These are phyloP conservation scores for Potentilla sterilis DNA, from an alignment of 306 rosid genomes.

Conservation along the genomic window DNA sequence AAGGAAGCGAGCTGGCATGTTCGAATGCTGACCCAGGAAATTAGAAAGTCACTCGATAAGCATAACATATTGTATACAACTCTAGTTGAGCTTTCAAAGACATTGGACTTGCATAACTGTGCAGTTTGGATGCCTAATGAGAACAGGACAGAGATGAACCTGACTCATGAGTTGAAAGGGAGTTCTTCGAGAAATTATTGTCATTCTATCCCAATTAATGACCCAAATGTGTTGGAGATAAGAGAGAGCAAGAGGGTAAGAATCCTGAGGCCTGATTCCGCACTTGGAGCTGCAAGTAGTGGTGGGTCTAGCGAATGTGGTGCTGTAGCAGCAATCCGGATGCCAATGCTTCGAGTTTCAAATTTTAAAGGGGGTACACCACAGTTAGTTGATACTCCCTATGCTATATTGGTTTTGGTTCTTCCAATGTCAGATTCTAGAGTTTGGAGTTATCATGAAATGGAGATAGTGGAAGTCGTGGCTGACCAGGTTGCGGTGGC, in stretches of 20 bases:
- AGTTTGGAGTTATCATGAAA: slow-evolving; percentile 55
- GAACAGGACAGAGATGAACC: slow-evolving; percentile 50
- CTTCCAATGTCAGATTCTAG: slow-evolving; percentile 47
- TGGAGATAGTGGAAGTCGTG: slow-evolving; percentile 78
- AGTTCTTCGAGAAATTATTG: slow-evolving; percentile 26
- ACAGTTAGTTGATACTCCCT: slow-evolving; percentile 57
- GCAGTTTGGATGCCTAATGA: slow-evolving; percentile 86
- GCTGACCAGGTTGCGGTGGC: slow-evolving; percentile 94
- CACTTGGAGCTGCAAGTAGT: slow-evolving; percentile 56
- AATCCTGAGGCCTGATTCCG: slow-evolving; percentile 62
- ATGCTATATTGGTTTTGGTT: slow-evolving; percentile 71
- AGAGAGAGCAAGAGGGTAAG: slow-evolving; percentile 50
- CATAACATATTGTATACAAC: slow-evolving; percentile 75
- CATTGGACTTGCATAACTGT: slow-evolving; percentile 63
- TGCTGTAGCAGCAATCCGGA: slow-evolving; percentile 67
- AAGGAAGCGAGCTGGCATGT: slow-evolving; percentile 84
- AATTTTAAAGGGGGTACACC: slow-evolving; percentile 88
- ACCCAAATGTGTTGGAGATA: slow-evolving; percentile 56
- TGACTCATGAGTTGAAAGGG: slow-evolving; percentile 63
- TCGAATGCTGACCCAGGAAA: slow-evolving; percentile 74
- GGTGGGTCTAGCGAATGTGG: slow-evolving; percentile 50
- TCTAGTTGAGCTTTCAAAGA: slow-evolving; percentile 78
- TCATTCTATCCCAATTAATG: slow-evolving; percentile 50
- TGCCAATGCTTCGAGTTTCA: slow-evolving; percentile 74
- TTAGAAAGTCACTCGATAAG: slow-evolving; percentile 69